These are phyloP conservation scores for Lachnellula suecica DNA, from an alignment of 2,329 filamentous ascomycete species.

Conservation along the genomic window DNA sequence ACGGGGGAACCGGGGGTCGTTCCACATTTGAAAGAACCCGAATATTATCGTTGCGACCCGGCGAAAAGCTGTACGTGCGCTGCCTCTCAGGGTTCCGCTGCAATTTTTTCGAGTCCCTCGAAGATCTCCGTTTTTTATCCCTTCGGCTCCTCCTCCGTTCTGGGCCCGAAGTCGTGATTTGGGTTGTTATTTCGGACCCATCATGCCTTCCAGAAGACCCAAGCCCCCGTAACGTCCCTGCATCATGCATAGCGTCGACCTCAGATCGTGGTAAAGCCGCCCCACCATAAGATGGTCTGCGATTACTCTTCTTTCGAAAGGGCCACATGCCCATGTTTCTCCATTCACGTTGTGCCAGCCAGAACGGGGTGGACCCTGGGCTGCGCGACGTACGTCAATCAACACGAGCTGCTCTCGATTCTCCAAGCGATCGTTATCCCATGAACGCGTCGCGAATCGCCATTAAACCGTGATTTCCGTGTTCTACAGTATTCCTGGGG, in stretches of 20 bases:
- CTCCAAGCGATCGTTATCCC: conserved; percentile 10
- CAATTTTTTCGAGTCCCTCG: conserved; percentile 35
- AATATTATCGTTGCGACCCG: conserved; percentile 56
- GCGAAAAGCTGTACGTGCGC: conserved; percentile 62
- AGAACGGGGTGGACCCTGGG: conserved; percentile 11
- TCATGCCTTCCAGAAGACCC: conserved; percentile 33
- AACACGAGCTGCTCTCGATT: conserved; percentile 5
- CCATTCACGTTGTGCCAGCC: conserved; percentile 23
- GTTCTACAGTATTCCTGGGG: conserved; percentile 5
- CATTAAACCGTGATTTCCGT: conserved; percentile 17
- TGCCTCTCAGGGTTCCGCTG: conserved; percentile 44
- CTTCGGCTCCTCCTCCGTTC: conserved; percentile 36
- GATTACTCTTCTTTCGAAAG: conserved; percentile 73
- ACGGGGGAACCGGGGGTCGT: conserved; percentile 29
- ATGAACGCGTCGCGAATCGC: conserved; percentile 16
- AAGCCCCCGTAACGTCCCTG: conserved; percentile 26
- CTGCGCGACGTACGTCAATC: conserved; percentile 1
- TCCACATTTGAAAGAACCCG: conserved; percentile 35
- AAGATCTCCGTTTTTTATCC: conserved; percentile 30
- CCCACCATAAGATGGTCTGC: conserved; percentile 55
- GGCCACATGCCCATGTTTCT: conserved; percentile 78
- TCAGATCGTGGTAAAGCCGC: conserved; percentile 54
- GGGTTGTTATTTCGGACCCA: conserved; percentile 32
- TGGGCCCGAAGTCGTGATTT: conserved; percentile 26
- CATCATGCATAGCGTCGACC: conserved; percentile 43